Evolutionary conservation across 2,329 filamentous ascomycete genomes (phyloP).

Genomic region (Monosporascus sp.): DNA sequence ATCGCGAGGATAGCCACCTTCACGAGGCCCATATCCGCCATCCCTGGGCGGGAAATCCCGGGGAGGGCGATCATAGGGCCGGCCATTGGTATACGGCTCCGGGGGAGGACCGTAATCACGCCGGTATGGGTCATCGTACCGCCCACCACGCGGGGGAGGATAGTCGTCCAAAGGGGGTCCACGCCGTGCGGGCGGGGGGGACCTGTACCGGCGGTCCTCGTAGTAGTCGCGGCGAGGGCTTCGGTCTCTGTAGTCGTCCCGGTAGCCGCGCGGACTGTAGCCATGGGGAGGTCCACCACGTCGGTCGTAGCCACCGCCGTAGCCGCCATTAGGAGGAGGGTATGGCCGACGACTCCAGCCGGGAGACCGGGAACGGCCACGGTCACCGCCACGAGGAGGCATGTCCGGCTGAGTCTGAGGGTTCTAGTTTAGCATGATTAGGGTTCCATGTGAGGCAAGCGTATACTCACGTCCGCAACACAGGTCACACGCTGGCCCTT

Average conservation of each 20-base stretch:
- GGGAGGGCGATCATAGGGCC: constrained; percentile 52
- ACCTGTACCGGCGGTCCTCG: constrained; percentile 75
- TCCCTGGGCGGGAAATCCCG: constrained; percentile 47
- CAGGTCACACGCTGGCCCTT: constrained; percentile 85
- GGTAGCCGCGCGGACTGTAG: constrained; percentile 71
- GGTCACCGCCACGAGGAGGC: constrained; percentile 59
- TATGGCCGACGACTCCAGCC: constrained; percentile 56
- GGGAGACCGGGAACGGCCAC: constrained; percentile 76
- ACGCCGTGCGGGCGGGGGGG: constrained; percentile 73
- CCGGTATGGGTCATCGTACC: constrained; percentile 75
- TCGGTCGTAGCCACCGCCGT: constrained; percentile 73
- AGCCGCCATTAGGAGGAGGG: constrained; percentile 47
- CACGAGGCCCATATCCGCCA: constrained; percentile 38
- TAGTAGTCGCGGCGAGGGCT: constrained; percentile 86
- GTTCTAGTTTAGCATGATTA: constrained; percentile 17
- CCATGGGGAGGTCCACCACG: constrained; percentile 66
- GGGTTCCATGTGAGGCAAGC: constrained; percentile 3
- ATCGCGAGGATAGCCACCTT: constrained; percentile 27
- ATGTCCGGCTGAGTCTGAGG: constrained; percentile 73
- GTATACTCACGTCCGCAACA: constrained; percentile 69
- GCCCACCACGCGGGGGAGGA: constrained; percentile 57
- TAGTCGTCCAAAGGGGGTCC: constrained; percentile 72
- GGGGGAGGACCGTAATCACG: constrained; percentile 57
- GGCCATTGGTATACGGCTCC: constrained; percentile 55
- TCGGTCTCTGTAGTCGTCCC: constrained; percentile 79